These are phyloP conservation scores for Capsella bursapastoris DNA, from an alignment of 345 rosid genomes.

Conservation along the genomic window DNA sequence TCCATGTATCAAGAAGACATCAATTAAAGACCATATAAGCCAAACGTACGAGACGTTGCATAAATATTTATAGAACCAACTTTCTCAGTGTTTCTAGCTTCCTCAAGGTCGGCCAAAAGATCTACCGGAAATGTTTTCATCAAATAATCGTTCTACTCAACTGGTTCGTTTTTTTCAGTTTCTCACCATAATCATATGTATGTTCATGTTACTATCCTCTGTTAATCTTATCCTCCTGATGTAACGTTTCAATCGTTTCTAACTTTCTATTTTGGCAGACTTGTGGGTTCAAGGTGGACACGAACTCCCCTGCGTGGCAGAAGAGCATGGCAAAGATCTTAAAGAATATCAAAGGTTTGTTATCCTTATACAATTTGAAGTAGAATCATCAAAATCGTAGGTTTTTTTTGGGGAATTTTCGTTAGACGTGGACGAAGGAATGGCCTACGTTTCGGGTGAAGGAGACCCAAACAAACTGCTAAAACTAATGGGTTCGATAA, in stretches of 20 bases:
- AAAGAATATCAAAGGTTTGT: constrained; percentile 18
- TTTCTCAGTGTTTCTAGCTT: not conserved
- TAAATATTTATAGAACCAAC: not conserved
- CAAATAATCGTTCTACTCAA: not conserved
- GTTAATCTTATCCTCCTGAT: not conserved
- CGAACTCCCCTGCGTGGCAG: not conserved
- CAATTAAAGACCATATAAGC: not conserved
- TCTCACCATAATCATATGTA: not conserved
- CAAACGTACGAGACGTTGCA: not conserved
- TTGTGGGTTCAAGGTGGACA: constrained; percentile 32
- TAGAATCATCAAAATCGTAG: not conserved
- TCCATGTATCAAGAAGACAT: not conserved
- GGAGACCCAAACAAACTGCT: constrained; percentile 17
- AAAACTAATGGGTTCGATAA: constrained; percentile 14
- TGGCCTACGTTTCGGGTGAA: constrained; percentile 15
- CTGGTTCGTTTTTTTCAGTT: constrained; percentile 18
- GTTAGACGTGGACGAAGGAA: not conserved
- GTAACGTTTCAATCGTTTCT: not conserved
- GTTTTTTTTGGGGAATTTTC: not conserved
- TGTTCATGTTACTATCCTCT: not conserved
- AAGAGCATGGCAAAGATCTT: constrained; percentile 22
- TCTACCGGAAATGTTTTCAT: constrained; percentile 30
- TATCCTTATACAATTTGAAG: not conserved
- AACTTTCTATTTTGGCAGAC: constrained; percentile 1
- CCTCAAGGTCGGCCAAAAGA: not conserved